Evolutionary conservation across 345 rosid genomes (phyloP).

Genomic region (Citrus hindsii): DNA sequence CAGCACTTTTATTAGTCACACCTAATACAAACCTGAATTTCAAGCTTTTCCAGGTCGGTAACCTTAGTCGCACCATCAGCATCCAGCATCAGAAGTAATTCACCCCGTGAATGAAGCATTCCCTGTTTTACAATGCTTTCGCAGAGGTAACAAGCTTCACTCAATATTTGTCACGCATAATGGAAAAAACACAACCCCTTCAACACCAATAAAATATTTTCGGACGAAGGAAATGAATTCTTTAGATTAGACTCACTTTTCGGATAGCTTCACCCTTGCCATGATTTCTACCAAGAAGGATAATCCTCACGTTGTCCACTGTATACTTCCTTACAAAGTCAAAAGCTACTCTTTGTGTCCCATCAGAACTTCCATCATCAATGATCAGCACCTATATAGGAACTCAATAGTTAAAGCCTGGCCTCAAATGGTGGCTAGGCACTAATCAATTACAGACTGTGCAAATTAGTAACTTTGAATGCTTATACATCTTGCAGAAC

Average conservation of each 20-base stretch:
- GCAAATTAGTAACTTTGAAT: neutral
- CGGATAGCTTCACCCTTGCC: slow-evolving; percentile 99
- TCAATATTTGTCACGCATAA: slow-evolving; percentile 26
- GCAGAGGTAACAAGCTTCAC: slow-evolving; percentile 55
- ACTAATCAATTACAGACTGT: neutral
- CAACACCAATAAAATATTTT: neutral
- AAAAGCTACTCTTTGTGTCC: slow-evolving; percentile 79
- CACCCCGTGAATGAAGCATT: slow-evolving; percentile 99
- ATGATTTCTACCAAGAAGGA: slow-evolving; percentile 90
- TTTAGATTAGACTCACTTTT: slow-evolving; percentile 68
- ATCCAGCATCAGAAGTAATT: slow-evolving; percentile 93
- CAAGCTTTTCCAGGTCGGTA: slow-evolving; percentile 89
- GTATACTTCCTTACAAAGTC: slow-evolving; percentile 69
- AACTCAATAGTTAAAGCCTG: slow-evolving; percentile 7
- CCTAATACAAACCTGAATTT: slow-evolving; percentile 63
- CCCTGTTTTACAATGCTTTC: slow-evolving; percentile 97
- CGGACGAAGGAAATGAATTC: neutral
- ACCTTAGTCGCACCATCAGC: slow-evolving; percentile 99
- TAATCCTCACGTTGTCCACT: slow-evolving; percentile 71
- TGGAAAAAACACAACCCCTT: slow-evolving; percentile 1
- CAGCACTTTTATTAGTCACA: slow-evolving; percentile 3
- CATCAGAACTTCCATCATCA: slow-evolving; percentile 97
- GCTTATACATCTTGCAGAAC: neutral
- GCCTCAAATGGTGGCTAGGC: neutral
- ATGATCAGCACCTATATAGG: slow-evolving; percentile 68